A percentile compares a stretch with the other conserved stretches of the same genome.
Conservation (phyloP, 306 rosid species). For the Canavalia ensiformis region DNA sequence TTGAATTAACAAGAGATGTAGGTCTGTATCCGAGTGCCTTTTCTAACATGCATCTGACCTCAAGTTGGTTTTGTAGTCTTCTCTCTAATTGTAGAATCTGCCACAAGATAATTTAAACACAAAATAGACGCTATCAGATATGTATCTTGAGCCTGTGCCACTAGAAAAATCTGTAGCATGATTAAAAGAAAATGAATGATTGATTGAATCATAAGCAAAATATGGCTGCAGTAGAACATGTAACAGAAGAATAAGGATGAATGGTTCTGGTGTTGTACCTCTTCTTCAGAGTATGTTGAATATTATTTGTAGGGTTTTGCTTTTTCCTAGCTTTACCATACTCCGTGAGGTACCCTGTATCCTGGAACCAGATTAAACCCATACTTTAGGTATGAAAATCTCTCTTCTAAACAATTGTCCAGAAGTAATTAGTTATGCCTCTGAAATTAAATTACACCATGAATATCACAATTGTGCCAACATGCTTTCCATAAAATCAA, state of each 20-base stretch:
- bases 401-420: constrained; percentile 12
- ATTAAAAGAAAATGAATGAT: too few relatives aligned
- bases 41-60: constrained; percentile 78
- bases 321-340: constrained; percentile 57
- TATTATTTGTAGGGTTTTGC: constrained; percentile 60
- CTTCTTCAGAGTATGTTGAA: constrained; percentile 73
- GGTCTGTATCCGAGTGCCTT: constrained; percentile 79
- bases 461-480: too few relatives aligned
- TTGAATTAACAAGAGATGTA: constrained; percentile 56
- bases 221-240: constrained; percentile 1
- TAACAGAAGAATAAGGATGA: constrained; percentile 8
- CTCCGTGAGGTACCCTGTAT: constrained; percentile 61
- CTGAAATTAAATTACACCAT: too few relatives aligned
- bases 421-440: not conserved
- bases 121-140: constrained; percentile 28
- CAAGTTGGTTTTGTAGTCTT: constrained; percentile 78
- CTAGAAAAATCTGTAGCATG: not conserved
- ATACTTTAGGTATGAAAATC: constrained; percentile 33
- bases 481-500: too few relatives aligned
- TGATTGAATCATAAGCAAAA: constrained; percentile 10
- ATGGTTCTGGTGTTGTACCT: constrained; percentile 60
- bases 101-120: constrained; percentile 37
- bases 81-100: constrained; percentile 87
- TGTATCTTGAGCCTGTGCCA: not conserved
- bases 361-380: constrained; percentile 63